A percentile compares a stretch with the other conserved stretches of the same genome.
Conservation (phyloP, 768 basidiomycete genomes). For the Pleurotus djamor region DNA sequence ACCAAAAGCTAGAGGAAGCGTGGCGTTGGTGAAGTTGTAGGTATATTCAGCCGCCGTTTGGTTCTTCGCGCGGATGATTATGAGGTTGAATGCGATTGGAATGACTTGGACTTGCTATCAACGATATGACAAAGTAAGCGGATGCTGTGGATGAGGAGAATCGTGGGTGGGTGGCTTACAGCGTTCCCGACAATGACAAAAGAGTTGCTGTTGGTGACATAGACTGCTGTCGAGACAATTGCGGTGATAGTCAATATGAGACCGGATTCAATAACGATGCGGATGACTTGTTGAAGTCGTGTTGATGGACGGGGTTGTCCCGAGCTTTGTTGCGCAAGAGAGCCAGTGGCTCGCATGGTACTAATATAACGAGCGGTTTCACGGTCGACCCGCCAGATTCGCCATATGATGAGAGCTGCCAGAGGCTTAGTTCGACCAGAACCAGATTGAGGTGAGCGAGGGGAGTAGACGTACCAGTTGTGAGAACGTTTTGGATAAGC, state of each 20-base stretch:
- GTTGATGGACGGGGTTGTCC: background rate
- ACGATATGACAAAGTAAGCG: background rate
- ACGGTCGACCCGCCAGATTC: slow-evolving; percentile 11
- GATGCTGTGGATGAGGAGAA: background rate
- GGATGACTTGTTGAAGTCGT: slow-evolving; percentile 10
- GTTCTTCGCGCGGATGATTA: slow-evolving; percentile 11
- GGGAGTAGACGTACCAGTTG: slow-evolving; percentile 13
- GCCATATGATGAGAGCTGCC: slow-evolving; percentile 10
- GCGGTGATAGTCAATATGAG: slow-evolving; percentile 10
- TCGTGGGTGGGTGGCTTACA: background rate
- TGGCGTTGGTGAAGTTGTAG: background rate
- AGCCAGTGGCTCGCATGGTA: background rate
- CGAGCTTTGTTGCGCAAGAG: background rate
- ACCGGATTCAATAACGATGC: slow-evolving; percentile 12
- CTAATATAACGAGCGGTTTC: slow-evolving; percentile 1
- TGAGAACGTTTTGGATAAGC: slow-evolving; percentile 7
- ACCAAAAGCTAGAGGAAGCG: background rate
- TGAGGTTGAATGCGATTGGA: slow-evolving; percentile 13
- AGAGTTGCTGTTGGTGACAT: slow-evolving; percentile 6
- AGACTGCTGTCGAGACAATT: slow-evolving; percentile 5
- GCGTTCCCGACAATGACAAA: slow-evolving; percentile 3
- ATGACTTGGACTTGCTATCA: slow-evolving; percentile 10
- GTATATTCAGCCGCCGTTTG: background rate
- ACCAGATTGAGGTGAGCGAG: too few species aligned
- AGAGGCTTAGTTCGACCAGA: background rate